A percentile compares a stretch with the other conserved stretches of the same genome.
Evolutionary conservation across 371 early-diverging fungal genomes (phyloP).

Genomic region (Mortierella sp.): DNA sequence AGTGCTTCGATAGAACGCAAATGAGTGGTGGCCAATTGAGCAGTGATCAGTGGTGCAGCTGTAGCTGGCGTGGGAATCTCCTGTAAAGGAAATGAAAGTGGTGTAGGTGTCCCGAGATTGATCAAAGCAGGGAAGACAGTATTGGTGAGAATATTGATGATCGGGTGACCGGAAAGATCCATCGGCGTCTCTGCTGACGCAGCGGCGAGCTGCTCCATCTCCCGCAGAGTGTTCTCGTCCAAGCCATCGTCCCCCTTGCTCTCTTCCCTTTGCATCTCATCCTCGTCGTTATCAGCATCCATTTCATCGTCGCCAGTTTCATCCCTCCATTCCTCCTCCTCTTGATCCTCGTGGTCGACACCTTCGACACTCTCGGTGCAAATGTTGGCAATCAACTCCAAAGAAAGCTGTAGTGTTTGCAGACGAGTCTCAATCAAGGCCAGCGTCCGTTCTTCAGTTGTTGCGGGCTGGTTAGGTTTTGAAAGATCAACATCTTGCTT

Average conservation of each 20-base stretch:
- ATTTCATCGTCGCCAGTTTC: conserved; percentile 61
- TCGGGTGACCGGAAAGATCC: conserved; percentile 56
- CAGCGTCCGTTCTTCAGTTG: conserved; percentile 62
- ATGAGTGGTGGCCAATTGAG: conserved; percentile 66
- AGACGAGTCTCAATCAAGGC: conserved; percentile 65
- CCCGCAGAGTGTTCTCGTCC: conserved; percentile 59
- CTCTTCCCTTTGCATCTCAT: conserved; percentile 61
- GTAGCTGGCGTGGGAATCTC: conserved; percentile 37
- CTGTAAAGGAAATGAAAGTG: conserved; percentile 63
- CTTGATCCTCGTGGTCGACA: conserved; percentile 61
- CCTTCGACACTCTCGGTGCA: conserved; percentile 71
- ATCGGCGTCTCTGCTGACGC: conserved; percentile 36
- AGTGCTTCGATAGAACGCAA: conserved; percentile 79
- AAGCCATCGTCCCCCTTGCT: conserved; percentile 60
- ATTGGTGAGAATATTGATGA: conserved; percentile 60
- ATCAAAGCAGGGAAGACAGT: conserved; percentile 65
- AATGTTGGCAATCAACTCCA: conserved; percentile 84
- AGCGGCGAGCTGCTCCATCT: conserved; percentile 44
- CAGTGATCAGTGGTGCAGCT: conserved; percentile 59
- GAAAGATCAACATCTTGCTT: conserved; percentile 53
- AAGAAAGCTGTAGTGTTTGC: conserved; percentile 73
- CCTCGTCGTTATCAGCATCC: conserved; percentile 58
- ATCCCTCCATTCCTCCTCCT: conserved; percentile 68
- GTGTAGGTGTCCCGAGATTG: conserved; percentile 64
- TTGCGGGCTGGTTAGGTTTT: conserved; percentile 61